Conservation (phyloP, 2,329 filamentous ascomycete species). For the Trichophyton schoenleinii region DNA sequence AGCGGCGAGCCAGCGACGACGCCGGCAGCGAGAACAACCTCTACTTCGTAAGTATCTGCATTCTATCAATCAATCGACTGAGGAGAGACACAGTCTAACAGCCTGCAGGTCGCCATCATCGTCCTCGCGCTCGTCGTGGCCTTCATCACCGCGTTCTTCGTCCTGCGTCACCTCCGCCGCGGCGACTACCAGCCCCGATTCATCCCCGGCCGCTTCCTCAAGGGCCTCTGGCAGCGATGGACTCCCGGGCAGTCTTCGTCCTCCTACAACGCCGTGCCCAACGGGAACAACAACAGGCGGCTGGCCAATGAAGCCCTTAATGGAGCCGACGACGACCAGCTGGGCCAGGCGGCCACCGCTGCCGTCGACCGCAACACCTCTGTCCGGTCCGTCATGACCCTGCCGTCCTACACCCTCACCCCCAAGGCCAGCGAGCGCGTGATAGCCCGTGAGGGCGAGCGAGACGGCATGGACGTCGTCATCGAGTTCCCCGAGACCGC, state of each 20-base stretch:
- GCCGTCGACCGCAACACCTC: conserved; percentile 68
- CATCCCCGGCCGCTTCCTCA: conserved; percentile 40
- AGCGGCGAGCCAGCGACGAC: too few species aligned
- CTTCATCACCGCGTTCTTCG: conserved; percentile 22
- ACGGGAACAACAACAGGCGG: conserved; percentile 10
- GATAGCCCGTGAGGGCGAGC: conserved; percentile 77
- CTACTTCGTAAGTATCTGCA: too few species aligned
- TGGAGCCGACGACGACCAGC: conserved; percentile 2
- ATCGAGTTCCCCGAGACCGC: conserved; percentile 69
- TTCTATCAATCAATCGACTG: too few species aligned
- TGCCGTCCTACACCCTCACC: conserved; percentile 69
- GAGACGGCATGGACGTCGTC: conserved; percentile 81
- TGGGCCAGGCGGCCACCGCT: neutral
- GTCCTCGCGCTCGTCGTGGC: conserved; percentile 18
- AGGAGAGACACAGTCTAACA: too few species aligned
- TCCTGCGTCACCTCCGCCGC: conserved; percentile 32
- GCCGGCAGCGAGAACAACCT: too few species aligned
- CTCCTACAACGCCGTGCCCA: conserved; percentile 31
- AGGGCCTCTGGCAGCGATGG: conserved; percentile 42
- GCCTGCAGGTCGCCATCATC: neutral
- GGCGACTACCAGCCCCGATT: conserved; percentile 39
- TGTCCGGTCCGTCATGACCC: conserved; percentile 82
- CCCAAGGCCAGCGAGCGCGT: conserved; percentile 67
- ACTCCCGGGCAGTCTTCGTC: conserved; percentile 20
- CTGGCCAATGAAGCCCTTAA: conserved; percentile 1